Conservation (phyloP, 2,329 filamentous ascomycete species). For the Blastomyces gilchristii region DNA sequence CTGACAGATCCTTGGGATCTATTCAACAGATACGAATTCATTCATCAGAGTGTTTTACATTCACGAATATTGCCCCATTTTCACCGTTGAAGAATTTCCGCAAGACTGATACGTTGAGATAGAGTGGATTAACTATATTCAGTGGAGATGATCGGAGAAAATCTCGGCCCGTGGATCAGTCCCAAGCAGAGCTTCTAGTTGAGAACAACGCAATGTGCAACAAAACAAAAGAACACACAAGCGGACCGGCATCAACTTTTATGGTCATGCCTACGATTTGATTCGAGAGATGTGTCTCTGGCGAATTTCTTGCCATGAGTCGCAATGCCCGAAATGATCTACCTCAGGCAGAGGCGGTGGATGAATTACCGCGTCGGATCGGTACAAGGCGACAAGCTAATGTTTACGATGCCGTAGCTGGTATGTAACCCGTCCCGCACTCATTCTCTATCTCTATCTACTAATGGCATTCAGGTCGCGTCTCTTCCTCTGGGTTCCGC, state of each 20-base stretch:
- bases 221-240: background rate
- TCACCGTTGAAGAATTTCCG: background rate
- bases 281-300: background rate
- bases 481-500: constrained; percentile 33
- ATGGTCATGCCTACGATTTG: background rate
- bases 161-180: background rate
- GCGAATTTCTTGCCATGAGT: constrained; percentile 1
- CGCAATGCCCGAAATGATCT: background rate
- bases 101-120: background rate
- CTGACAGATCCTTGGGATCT: constrained; percentile 60
- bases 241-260: too few species aligned
- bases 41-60: constrained; percentile 42
- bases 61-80: background rate
- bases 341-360: background rate
- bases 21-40: constrained; percentile 67
- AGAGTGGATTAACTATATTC: background rate
- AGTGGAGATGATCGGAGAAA: background rate
- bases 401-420: constrained; percentile 51
- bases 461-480: constrained; percentile 33
- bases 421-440: constrained; percentile 24
- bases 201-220: too few species aligned
- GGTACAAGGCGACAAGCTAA: constrained; percentile 30
- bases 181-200: too few species aligned
- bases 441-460: constrained; percentile 9
- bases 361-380: background rate